Base-by-base conservation (phyloP, 78 protist species). In the Cavenderia fasciculata region DNA sequence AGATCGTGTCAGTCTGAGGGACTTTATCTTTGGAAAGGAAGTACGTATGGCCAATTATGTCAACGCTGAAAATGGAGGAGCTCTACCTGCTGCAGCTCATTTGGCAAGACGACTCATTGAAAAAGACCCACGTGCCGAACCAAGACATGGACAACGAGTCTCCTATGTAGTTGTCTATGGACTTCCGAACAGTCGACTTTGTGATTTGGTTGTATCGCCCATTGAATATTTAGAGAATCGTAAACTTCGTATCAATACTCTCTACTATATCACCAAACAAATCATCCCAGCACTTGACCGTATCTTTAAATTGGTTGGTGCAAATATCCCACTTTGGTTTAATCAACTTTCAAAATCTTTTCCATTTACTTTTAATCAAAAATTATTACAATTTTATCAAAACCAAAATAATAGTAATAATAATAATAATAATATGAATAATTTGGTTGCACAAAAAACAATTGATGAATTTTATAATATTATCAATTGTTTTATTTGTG, bases 11-110 rank as follows among this genome's bases (percentile, higher is more conserved):
- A 2, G 63, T 19, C 7, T 90, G 7, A n/a, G 1, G 14, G 98
- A 98, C 59, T 94, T 77, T 63, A 49, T 98, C 40, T 88, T 98
- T 65, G 95, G 97, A 12, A 97, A 85, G 25, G 99, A 87, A 57
- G 96, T 97, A 34, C 27, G 94, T 10, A 57, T 96, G 2, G 98
- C 94, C 0, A 71, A 65, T 21, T 94, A 96, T 54, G 63, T 51
- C 18, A 54, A 74, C 25, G n/a, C n/a, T n/a, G 57, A 71, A 18
- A 27, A 47, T 10, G 47, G 38, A 4, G 36, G 57, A 0, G 25
- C 41, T 23, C 71, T 85, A 4, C 97, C 97, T 11, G 95, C 97
- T 3, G 95, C 95, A 0, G 97, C 96, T 21, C 51, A 73, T 19
- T 86, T 96, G 4, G 88, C 92, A 2, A n/a, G 4, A 14, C 14